Base-by-base conservation (phyloP, 2,329 filamentous ascomycete species). In the Cercospora sp. region DNA sequence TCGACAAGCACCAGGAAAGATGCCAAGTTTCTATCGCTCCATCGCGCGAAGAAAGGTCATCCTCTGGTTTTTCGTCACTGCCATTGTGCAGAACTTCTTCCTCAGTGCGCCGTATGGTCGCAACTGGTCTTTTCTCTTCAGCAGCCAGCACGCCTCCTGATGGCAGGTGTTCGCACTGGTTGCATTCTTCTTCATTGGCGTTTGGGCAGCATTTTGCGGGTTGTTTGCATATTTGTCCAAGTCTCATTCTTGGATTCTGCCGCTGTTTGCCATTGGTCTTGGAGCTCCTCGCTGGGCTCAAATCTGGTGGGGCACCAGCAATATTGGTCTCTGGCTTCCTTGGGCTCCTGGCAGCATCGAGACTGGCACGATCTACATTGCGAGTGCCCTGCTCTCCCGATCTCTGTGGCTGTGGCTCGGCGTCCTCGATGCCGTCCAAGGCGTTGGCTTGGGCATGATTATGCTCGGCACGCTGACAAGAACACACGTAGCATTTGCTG, bases 361-460 rank as follows among this genome's bases (percentile, higher is more conserved):
- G 1, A 62, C 60, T 23, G 69, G 69, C 26, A 85, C 85, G 30
- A 79, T 80, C 2, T 83, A 83, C 30, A 77, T 85, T 0, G 80
- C 83, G 2, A 82, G 84, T 2, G 86, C 88, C 0, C 75, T 90
- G 0, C 75, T 86, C 3, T 85, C 85, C 1, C 82, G 88, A 30
- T 80, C 82, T 61, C 77, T 90, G 3, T 90, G 88, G 88, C 81
- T 90, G 3, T 90, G 88, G 88, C 83, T 90, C 0, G 88, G 88
- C 36, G 83, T 89, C 3, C 80, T 90, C 4, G 88, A 90, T 72
- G 82, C 86, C 13, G 78, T 90, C 4, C 88, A 90, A 75, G 87
- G 88, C 30, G 84, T 90, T 1, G 88, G 88, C 2, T 84, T 90
- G 57, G 88, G 88, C 63, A 90, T 90, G 87, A 86, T 90, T 60